Evolutionary conservation across 108 stramenopile genomes (phyloP).

Genomic region (Pseudonitzschia delicatissima): DNA sequence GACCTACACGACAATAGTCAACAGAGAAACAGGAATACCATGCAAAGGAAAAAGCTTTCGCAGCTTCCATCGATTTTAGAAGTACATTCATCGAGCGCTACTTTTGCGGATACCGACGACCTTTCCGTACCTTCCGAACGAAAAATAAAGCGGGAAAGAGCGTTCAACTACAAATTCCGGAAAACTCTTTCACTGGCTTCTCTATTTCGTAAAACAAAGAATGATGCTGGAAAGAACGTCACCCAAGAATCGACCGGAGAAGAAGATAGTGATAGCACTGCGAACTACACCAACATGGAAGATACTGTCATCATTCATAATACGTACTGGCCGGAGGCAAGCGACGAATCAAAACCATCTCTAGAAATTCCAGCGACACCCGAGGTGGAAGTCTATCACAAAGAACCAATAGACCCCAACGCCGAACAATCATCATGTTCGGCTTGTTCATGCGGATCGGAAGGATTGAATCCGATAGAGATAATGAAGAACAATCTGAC

Average conservation of each 20-base stretch:
- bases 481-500: not conserved
- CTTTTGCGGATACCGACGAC: not conserved
- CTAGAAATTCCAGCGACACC: not conserved
- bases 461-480: not conserved
- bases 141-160: not conserved
- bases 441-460: not conserved
- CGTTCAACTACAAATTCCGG: not conserved
- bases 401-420: not conserved
- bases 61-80: not conserved
- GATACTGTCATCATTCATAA: not conserved
- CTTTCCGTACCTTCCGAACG: not conserved
- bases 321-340: not conserved
- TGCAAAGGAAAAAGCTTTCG: too few species aligned
- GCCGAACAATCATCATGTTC: too few species aligned
- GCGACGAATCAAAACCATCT: not conserved
- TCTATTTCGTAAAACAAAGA: not conserved
- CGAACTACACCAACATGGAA: conserved; percentile 12
- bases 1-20: not conserved
- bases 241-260: not conserved
- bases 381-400: not conserved
- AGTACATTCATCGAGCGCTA: not conserved
- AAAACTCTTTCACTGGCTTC: not conserved
- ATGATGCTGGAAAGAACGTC: not conserved
- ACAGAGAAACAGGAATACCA: not conserved
- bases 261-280: not conserved